These are phyloP conservation scores for Lyophyllum atratum DNA, from an alignment of 768 basidiomycete genomes.

Conservation along the genomic window DNA sequence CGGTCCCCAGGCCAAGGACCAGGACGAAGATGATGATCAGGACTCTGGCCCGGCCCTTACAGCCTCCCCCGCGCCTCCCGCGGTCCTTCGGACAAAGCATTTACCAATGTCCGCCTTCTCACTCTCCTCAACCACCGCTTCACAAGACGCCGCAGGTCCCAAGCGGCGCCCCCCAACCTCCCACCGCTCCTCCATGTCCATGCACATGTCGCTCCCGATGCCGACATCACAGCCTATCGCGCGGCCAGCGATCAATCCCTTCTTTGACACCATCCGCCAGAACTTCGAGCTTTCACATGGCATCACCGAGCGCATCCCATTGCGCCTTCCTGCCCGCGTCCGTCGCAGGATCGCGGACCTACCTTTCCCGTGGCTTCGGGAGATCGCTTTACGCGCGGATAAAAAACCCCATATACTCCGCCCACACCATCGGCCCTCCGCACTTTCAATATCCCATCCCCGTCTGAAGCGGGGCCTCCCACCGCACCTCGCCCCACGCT, in stretches of 20 bases:
- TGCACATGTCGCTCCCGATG: conserved; percentile 15
- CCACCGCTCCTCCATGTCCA: not conserved
- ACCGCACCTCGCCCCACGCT: not conserved
- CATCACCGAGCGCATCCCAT: conserved; percentile 80
- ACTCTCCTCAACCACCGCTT: conserved; percentile 42
- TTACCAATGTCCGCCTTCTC: conserved; percentile 70
- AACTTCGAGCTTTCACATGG: conserved; percentile 79
- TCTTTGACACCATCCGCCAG: conserved; percentile 93
- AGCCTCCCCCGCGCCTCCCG: conserved; percentile 10
- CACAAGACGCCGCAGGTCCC: conserved; percentile 6
- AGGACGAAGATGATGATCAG: conserved; percentile 38
- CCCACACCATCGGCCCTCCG: conserved; percentile 20
- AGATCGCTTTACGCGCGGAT: conserved; percentile 50
- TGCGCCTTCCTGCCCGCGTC: conserved; percentile 53
- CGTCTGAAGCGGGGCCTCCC: not conserved
- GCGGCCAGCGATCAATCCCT: conserved; percentile 72
- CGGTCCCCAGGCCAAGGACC: conserved; percentile 49
- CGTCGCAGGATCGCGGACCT: conserved; percentile 67
- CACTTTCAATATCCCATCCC: too few relatives aligned
- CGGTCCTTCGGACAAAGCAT: conserved; percentile 53
- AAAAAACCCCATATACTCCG: conserved; percentile 39
- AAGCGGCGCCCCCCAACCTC: conserved; percentile 35
- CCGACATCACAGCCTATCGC: conserved; percentile 18
- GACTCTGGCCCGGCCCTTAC: conserved; percentile 7
- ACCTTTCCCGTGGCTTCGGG: conserved; percentile 77